Percentiles rank a stretch among this genome's conserved stretches.
Conservation (phyloP, 345 rosid genomes). For the Gossypium turneri region DNA sequence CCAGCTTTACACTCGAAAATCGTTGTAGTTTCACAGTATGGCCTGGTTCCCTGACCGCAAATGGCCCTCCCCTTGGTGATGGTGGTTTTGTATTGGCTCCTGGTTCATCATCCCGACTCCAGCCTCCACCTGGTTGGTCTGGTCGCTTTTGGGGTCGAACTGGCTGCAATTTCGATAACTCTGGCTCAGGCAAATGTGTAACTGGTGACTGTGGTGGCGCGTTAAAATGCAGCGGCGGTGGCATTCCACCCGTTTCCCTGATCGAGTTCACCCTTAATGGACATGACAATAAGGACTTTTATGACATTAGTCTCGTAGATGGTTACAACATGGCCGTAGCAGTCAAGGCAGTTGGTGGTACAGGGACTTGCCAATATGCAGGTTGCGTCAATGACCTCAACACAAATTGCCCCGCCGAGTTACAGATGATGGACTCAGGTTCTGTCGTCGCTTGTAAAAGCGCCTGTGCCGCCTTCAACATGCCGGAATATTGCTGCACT, state of each 20-base stretch:
- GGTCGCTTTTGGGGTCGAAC: constrained; percentile 91
- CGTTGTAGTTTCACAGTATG: constrained; percentile 69
- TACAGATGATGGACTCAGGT: constrained; percentile 47
- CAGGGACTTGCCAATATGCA: constrained; percentile 72
- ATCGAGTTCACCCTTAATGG: constrained; percentile 71
- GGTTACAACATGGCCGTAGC: constrained; percentile 86
- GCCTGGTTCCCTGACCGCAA: constrained; percentile 85
- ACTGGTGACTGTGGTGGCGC: constrained; percentile 84
- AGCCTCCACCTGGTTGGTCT: constrained; percentile 77
- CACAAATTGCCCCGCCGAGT: constrained; percentile 55
- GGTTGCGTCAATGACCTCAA: constrained; percentile 77
- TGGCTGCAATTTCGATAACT: constrained; percentile 64
- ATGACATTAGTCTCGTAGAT: constrained; percentile 91
- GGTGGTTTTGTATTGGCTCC: constrained; percentile 64
- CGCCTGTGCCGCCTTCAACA: constrained; percentile 74
- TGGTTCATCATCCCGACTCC: constrained; percentile 45
- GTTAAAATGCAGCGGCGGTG: constrained; percentile 68
- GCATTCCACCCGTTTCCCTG: constrained; percentile 62
- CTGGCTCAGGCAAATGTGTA: constrained; percentile 60
- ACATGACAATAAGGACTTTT: constrained; percentile 56
- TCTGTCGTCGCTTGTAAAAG: constrained; percentile 73
- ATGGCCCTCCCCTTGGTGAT: constrained; percentile 54
- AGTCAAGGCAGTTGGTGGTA: constrained; percentile 54
- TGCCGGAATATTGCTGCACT: constrained; percentile 78
- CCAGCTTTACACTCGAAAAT: constrained; percentile 64